Conservation (phyloP, 768 basidiomycete genomes). For the Pleurotus pulmonarius region DNA sequence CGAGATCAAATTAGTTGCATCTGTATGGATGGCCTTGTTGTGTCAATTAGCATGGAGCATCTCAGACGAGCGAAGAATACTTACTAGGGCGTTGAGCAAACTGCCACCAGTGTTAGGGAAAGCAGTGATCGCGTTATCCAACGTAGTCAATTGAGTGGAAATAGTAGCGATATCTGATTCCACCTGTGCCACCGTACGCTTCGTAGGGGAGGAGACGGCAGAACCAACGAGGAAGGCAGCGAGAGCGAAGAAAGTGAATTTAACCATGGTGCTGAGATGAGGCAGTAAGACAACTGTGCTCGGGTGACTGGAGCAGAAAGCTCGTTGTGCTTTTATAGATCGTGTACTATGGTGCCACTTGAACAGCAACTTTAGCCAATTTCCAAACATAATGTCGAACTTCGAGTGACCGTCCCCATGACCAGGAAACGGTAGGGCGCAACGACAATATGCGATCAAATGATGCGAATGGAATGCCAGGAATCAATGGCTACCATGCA, state of each 20-base stretch:
- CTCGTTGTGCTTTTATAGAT: background rate
- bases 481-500: background rate
- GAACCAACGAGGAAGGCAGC: conserved; percentile 6
- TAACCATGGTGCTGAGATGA: background rate
- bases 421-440: background rate
- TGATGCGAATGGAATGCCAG: background rate
- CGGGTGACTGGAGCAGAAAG: too few species aligned
- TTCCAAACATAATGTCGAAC: background rate
- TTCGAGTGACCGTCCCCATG: background rate
- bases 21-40: conserved; percentile 23
- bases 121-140: conserved; percentile 22
- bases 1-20: conserved; percentile 15
- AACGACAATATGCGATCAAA: conserved; percentile 1
- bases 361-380: background rate
- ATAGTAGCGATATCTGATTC: conserved; percentile 21
- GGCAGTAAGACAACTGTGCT: background rate
- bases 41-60: background rate
- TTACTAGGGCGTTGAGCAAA: conserved; percentile 19
- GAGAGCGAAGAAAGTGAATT: conserved; percentile 4
- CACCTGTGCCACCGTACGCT: conserved; percentile 21
- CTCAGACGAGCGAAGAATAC: background rate
- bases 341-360: too few species aligned
- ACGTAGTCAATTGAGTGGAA: conserved; percentile 17
- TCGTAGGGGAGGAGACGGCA: conserved; percentile 10
- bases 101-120: conserved; percentile 25